Evolutionary conservation across 78 protist genomes (phyloP), one percentile per base, ranked within the genome.

Genomic region (Anaeramoeba ignava): DNA sequence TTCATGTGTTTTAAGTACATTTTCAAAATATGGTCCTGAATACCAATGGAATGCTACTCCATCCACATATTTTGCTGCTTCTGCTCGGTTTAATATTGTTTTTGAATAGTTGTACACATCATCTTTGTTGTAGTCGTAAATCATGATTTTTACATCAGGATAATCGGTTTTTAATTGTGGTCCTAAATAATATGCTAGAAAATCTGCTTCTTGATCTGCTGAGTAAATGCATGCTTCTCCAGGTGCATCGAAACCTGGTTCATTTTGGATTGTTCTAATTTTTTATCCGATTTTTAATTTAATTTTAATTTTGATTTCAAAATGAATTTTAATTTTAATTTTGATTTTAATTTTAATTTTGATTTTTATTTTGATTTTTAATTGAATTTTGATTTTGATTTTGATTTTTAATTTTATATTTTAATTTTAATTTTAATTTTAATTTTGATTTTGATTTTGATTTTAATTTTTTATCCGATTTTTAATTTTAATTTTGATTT

Each of bases 11-110:
- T 0, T 3, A 37, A 68, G 23, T 68, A 85, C 38, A 67, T 38
- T 0, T 54, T 84, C 8, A 12, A 33, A 3, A 41, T 84, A 38
- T 78, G 8, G 34, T n/a, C 81, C 80, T n/a, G 84, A 38, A 84
- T 87, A 87, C 90, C 90, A 87, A 82, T 87, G 89, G 37, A 87
- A 0, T 73, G 78, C 89, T 31, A 73, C 42, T 68, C 86, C 89
- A 38, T n/a, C 40, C 38, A 87, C 85, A 40, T n/a, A 87, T 42
- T 67, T 0, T 12, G 81, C 39, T 3, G 89, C 86, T 27, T 68
- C 40, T 39, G 84, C 38, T 80, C 82, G 83, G 68, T 67, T 1
- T 40, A 68, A 42, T 37, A 82, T 36, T 12, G 0, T 42, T n/a
- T 54, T 3, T 2, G 86, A 54, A 73, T 68, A 87, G 8, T 3